Percentiles rank a stretch among this genome's conserved stretches.
Conservation (phyloP, 345 rosid genomes). For the Dimocarpus longan region DNA sequence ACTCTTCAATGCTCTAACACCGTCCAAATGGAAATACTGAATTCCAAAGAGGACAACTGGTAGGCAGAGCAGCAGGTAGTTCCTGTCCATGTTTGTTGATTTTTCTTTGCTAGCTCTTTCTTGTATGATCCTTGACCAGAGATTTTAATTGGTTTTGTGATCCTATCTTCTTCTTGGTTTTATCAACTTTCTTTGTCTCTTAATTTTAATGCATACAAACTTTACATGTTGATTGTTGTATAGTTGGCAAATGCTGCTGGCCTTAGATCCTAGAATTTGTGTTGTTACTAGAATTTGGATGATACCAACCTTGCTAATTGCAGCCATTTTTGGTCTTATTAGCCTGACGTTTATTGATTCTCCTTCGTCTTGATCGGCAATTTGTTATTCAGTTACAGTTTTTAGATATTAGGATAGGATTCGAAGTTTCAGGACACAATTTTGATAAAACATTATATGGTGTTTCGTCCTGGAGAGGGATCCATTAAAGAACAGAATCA, state of each 20-base stretch:
- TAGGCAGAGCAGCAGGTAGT: slow-evolving; percentile 2
- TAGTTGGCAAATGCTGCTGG: slow-evolving; percentile 8
- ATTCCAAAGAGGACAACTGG: slow-evolving; percentile 14
- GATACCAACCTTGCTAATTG: background rate
- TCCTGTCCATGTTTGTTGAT: slow-evolving; percentile 15
- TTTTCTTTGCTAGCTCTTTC: background rate
- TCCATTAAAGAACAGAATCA: too few species aligned
- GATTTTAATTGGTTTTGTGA: background rate
- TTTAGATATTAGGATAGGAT: too few species aligned
- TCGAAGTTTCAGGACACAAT: too few species aligned
- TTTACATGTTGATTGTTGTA: slow-evolving; percentile 5
- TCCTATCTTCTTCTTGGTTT: slow-evolving; percentile 7
- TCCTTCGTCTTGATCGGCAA: background rate
- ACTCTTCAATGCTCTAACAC: slow-evolving; percentile 23
- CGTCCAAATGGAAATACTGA: background rate
- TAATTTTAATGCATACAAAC: background rate
- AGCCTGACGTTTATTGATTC: background rate
- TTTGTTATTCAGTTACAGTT: too few species aligned
- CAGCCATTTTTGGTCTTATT: background rate
- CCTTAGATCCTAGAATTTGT: background rate
- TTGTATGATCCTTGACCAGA: background rate
- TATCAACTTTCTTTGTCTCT: slow-evolving; percentile 19
- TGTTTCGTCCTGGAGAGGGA: too few species aligned
- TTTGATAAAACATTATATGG: too few species aligned
- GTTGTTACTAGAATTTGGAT: background rate